These are phyloP conservation scores for Fragaria nilgerrensis DNA, from an alignment of 306 rosid genomes.

Conservation along the genomic window DNA sequence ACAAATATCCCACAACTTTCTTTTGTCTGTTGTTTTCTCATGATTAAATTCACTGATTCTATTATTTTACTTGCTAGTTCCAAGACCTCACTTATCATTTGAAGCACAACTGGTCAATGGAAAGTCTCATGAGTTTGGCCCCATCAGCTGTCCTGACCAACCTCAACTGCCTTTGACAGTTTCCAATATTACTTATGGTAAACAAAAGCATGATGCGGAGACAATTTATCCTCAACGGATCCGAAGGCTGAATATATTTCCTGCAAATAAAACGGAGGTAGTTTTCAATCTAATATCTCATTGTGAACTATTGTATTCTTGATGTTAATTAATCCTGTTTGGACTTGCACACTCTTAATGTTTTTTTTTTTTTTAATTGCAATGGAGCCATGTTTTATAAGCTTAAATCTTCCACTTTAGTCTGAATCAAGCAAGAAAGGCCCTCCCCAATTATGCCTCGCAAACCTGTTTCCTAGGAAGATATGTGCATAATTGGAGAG, in stretches of 20 bases:
- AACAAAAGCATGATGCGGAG: slow-evolving; percentile 93
- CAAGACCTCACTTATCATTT: slow-evolving; percentile 93
- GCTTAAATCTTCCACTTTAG: background rate
- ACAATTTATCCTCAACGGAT: slow-evolving; percentile 83
- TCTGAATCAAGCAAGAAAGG: background rate
- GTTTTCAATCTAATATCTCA: slow-evolving; percentile 15
- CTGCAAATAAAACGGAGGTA: slow-evolving; percentile 82
- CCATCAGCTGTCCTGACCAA: slow-evolving; percentile 72
- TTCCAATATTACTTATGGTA: slow-evolving; percentile 59
- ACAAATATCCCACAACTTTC: slow-evolving; percentile 10
- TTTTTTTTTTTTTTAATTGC: background rate
- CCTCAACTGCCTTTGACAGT: slow-evolving; percentile 52
- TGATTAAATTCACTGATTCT: slow-evolving; percentile 15
- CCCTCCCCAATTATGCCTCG: background rate
- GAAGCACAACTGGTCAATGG: slow-evolving; percentile 97
- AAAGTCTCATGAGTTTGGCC: slow-evolving; percentile 76
- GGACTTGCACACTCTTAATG: background rate
- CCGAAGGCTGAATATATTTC: slow-evolving; percentile 81
- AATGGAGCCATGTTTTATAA: background rate
- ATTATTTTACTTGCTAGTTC: slow-evolving; percentile 55
- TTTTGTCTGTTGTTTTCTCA: background rate
- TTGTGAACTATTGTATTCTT: background rate
- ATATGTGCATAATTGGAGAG: too few relatives aligned
- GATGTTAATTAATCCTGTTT: background rate
- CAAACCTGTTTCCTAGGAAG: background rate